Evolutionary conservation across 2,329 filamentous ascomycete genomes (phyloP), one percentile per base, ranked within the genome.

Genomic region (Helotiales sp.): DNA sequence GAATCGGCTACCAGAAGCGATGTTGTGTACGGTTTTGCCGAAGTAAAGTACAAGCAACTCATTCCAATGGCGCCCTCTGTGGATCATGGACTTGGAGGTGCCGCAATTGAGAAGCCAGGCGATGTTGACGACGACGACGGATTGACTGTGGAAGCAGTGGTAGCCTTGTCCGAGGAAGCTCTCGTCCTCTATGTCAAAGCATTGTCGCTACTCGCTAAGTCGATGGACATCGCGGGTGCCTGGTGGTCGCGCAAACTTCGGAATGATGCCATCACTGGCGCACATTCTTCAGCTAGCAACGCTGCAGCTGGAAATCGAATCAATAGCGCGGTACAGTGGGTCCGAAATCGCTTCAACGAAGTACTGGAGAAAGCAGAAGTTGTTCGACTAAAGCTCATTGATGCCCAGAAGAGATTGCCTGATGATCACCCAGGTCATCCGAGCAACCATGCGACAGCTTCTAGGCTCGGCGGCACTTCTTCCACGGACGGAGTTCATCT

Each of bases 1-100:
- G 94, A 98, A 74, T 91, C 93, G 71, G 96, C 96, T 1, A 96
- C 93, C 34, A 87, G 94, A 45, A 97, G 94, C 76, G 94, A 99
- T 78, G 96, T 97, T 54, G 94, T 99, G 2, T 99, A 94, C 78
- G 94, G 95, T 2, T 98, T 99, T 79, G 96, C 96, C 6, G 95
- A 99, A 80, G 95, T 99, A 76, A 99, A 99, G 80, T 97, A 96
- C 80, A 96, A 96, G 79, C 96, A 99, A 79, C 86, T 99, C n/a
- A 88, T 97, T 59, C 96, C 96, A 2, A 82, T 96, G 52, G 89
- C 93, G 1, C 96, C 95, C 1, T 95, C 92, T 0, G 87, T 86
- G 71, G 89, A 92, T 58, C 88, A 91, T 72, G 89, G 88, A 6
- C 84, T 93, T 3, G 89, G 90, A 6, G 88, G 89, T 15, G 79